Evolutionary conservation across 352 stramenopile species (phyloP).

Genomic region (Bremia lactucae): DNA sequence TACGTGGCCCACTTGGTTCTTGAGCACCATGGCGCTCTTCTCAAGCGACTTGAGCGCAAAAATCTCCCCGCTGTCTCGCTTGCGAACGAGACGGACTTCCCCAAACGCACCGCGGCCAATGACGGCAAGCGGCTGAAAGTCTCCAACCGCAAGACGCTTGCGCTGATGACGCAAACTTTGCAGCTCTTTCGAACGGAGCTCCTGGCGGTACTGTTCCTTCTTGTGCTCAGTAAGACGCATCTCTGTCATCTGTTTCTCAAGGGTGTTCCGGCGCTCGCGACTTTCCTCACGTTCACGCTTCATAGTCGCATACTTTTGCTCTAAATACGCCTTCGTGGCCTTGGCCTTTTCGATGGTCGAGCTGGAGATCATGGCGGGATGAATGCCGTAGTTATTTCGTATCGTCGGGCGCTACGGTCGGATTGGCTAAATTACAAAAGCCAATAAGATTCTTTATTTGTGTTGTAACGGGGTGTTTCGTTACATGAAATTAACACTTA

Average conservation of each 20-base stretch:
- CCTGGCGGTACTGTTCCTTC: slow-evolving; percentile 72
- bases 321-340: slow-evolving; percentile 80
- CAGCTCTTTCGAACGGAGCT: slow-evolving; percentile 65
- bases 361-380: slow-evolving; percentile 53
- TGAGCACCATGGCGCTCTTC: slow-evolving; percentile 86
- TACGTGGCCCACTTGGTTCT: slow-evolving; percentile 94
- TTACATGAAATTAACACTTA: too few species aligned
- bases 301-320: slow-evolving; percentile 85
- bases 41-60: slow-evolving; percentile 90
- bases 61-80: slow-evolving; percentile 75
- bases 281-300: slow-evolving; percentile 82
- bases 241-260: slow-evolving; percentile 78
- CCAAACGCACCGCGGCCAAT: slow-evolving; percentile 98
- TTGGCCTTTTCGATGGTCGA: slow-evolving; percentile 81
- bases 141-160: slow-evolving; percentile 72
- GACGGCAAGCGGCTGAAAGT: slow-evolving; percentile 95
- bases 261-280: slow-evolving; percentile 55
- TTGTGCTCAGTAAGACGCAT: slow-evolving; percentile 66
- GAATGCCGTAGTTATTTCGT: too few species aligned
- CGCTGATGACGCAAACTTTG: slow-evolving; percentile 72
- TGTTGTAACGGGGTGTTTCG: too few species aligned
- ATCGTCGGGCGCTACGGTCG: too few species aligned
- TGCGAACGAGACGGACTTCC: slow-evolving; percentile 88
- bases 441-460: too few species aligned
- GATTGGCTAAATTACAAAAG: too few species aligned